Percentiles rank a stretch among this genome's conserved stretches.
These are phyloP conservation scores for Eucalyptus leucophloia DNA, from an alignment of 345 rosid genomes.

Conservation along the genomic window DNA sequence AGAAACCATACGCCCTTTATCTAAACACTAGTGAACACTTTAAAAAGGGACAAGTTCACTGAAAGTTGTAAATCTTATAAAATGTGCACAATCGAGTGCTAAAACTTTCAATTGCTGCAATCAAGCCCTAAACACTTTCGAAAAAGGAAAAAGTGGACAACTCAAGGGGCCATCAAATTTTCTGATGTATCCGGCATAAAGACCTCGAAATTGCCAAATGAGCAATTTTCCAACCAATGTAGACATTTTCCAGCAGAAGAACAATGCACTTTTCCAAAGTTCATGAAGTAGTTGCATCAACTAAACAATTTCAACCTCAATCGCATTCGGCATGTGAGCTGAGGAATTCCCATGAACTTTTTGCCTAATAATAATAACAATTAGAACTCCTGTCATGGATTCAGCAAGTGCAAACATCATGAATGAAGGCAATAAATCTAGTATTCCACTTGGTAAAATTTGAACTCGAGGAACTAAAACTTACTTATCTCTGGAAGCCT, in stretches of 20 bases:
- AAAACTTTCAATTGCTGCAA: not conserved
- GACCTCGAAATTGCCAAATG: not conserved
- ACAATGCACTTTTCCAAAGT: not conserved
- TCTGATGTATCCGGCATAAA: not conserved
- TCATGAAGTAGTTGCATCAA: not conserved
- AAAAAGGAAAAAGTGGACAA: not conserved
- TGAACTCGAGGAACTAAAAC: not conserved
- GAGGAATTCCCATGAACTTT: not conserved
- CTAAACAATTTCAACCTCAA: not conserved
- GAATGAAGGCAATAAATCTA: not conserved
- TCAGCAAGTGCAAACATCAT: not conserved
- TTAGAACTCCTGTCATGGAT: not conserved
- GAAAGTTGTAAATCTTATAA: not conserved
- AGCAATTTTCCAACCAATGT: not conserved
- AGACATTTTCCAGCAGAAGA: not conserved
- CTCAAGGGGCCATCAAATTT: not conserved
- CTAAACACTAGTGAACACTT: not conserved
- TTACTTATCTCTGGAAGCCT: slow-evolving; percentile 18
- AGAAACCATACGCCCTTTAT: not conserved
- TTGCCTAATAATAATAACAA: not conserved
- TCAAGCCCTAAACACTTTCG: not conserved
- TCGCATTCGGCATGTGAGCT: not conserved
- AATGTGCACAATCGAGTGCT: not conserved
- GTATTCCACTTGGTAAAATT: not conserved
- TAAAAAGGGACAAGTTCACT: not conserved